Conservation (phyloP, 768 basidiomycete genomes). For the Panellus pusillus region DNA sequence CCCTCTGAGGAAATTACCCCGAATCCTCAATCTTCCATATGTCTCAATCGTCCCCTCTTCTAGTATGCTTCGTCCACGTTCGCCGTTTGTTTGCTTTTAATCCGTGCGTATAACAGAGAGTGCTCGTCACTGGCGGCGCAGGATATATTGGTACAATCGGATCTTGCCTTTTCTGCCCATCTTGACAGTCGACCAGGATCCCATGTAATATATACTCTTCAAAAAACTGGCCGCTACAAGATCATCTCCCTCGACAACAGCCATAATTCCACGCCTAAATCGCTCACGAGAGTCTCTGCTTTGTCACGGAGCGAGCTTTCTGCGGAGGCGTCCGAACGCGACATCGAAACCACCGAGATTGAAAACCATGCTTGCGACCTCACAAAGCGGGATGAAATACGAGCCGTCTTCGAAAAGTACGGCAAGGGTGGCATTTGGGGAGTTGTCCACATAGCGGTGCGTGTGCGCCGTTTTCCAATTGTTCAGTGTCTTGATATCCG, state of each 20-base stretch:
- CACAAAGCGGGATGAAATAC: slow-evolving; percentile 68
- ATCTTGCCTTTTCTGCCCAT: slow-evolving; percentile 16
- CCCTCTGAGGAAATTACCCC: not conserved
- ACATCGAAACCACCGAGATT: slow-evolving; percentile 72
- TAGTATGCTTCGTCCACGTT: not conserved
- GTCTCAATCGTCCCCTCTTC: slow-evolving; percentile 21
- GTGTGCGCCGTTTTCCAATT: slow-evolving; percentile 30
- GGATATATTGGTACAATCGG: slow-evolving; percentile 15
- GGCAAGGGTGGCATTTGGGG: slow-evolving; percentile 94
- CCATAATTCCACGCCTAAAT: slow-evolving; percentile 83
- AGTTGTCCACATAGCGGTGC: slow-evolving; percentile 90
- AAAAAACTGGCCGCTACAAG: slow-evolving; percentile 86
- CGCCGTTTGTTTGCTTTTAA: not conserved
- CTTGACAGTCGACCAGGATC: slow-evolving; percentile 58
- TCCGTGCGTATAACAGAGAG: slow-evolving; percentile 5
- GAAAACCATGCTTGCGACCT: slow-evolving; percentile 74
- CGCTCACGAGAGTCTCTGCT: slow-evolving; percentile 75
- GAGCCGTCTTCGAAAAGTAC: slow-evolving; percentile 79
- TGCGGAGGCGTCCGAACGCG: slow-evolving; percentile 59
- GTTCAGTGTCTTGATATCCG: not conserved
- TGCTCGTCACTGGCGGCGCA: slow-evolving; percentile 18
- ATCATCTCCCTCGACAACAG: slow-evolving; percentile 95
- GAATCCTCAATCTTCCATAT: slow-evolving; percentile 3
- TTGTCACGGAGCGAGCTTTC: slow-evolving; percentile 78
- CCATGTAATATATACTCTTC: slow-evolving; percentile 85